Base-by-base conservation (phyloP, 495 filamentous ascomycete genomes). In the Glarea lozoyensis region DNA sequence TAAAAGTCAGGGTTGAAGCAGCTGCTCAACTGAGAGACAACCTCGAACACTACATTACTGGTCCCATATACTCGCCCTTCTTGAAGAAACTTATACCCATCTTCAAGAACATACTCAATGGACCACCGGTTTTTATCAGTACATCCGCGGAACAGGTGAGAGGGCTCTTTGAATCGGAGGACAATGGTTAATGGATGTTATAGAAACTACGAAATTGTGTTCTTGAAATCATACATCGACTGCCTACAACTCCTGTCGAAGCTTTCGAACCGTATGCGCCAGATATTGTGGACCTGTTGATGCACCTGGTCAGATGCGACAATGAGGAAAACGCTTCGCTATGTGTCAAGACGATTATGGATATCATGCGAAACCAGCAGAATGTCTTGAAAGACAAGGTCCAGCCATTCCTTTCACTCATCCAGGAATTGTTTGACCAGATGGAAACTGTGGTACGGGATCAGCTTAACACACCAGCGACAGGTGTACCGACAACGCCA, bases 241-340 rank as follows among this genome's bases (percentile, higher is more conserved):
- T 99, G 42, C 93, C 90, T 4, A 88, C 86, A 0, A 79, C 67
- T 40, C 82, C 85, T 7, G 66, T 81, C 18, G 88, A 95, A 48
- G 75, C 75, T 4, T 76, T 94, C 54, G 87, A 95, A 60, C 84
- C 82, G 3, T 92, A 88, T 57, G 90, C 89, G 13, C 72, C 75
- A 29, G 82, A 87, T 46, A 77, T 94, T 46, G 88, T 94, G 27
- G 87, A 94, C 54, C 69, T 90, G 45, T 64, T 96, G 45, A 92
- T 97, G 84, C 69, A 72, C 23, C 68, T 99, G 19, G 87, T 94
- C 40, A 79, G 80, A 44, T 79, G 75, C 32, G 93, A 99, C 58
- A 99, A 99, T 53, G 93, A 99, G 59, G 93, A 99, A 33, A 99
- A 99, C 68, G 93, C 89, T 2, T 86, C 94, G 11, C 69, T 99